These are phyloP conservation scores for Diaporthe nobilis DNA, from an alignment of 2,329 filamentous ascomycete genomes.

Conservation along the genomic window DNA sequence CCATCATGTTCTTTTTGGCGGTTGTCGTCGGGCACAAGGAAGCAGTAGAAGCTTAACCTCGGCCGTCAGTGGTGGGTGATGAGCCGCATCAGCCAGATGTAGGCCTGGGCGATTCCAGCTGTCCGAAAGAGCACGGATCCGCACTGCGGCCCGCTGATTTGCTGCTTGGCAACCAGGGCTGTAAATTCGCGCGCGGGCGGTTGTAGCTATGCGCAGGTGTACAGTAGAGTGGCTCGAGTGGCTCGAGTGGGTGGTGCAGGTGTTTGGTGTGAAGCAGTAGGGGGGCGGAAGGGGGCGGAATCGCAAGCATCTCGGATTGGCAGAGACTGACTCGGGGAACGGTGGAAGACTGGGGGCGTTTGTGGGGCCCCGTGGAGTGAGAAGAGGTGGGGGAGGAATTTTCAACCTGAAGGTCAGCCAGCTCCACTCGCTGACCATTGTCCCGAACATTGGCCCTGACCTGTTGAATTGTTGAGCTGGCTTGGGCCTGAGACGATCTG, in stretches of 20 bases:
- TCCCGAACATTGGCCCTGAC: conserved; percentile 6
- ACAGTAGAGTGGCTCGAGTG: neutral
- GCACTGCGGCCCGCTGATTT: conserved; percentile 19
- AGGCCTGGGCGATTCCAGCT: conserved; percentile 13
- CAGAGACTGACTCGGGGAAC: conserved; percentile 24
- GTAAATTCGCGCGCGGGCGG: neutral
- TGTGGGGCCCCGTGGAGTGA: conserved; percentile 30
- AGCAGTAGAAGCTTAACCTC: conserved; percentile 30
- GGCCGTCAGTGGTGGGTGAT: conserved; percentile 1
- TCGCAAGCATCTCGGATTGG: conserved; percentile 3
- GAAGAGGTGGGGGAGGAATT: neutral
- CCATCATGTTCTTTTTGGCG: neutral
- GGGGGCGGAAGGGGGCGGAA: conserved; percentile 9
- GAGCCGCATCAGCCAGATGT: conserved; percentile 23
- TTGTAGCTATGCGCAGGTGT: neutral
- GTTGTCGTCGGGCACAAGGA: conserved; percentile 23
- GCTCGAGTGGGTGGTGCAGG: neutral
- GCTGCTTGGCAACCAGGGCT: conserved; percentile 20
- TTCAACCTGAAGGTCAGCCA: neutral
- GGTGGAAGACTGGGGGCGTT: neutral
- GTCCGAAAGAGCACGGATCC: conserved; percentile 34
- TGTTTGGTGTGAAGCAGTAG: neutral
- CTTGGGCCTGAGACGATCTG: neutral
- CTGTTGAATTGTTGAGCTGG: neutral
- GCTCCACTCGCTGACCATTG: conserved; percentile 31